Evolutionary conservation across 2,329 filamentous ascomycete genomes (phyloP).

Genomic region (Exophiala sp.): DNA sequence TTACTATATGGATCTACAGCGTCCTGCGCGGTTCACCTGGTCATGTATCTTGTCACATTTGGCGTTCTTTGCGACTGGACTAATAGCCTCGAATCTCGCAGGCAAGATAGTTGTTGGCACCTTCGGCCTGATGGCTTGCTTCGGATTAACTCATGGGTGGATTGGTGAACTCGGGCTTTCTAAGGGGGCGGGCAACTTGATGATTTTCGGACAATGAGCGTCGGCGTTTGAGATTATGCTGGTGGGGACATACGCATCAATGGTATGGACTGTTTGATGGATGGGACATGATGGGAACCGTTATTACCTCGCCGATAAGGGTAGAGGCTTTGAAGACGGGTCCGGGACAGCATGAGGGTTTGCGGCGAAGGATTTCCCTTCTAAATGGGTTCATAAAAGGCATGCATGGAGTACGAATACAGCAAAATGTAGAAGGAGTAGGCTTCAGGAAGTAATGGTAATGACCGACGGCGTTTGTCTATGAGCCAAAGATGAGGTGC

Average conservation of each 20-base stretch:
- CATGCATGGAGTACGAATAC: too few species aligned
- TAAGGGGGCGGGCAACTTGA: not conserved
- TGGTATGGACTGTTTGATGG: not conserved
- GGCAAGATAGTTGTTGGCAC: conserved; percentile 22
- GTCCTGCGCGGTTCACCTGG: not conserved
- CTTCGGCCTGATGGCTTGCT: conserved; percentile 8
- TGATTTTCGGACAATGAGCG: conserved; percentile 3
- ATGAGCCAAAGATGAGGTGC: too few species aligned
- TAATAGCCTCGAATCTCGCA: conserved; percentile 17
- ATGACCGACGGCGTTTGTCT: too few species aligned
- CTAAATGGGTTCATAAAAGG: too few species aligned
- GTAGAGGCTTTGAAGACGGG: too few species aligned
- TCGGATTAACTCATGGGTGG: conserved; percentile 19
- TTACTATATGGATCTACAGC: not conserved
- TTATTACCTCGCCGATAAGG: not conserved
- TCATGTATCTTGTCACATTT: not conserved
- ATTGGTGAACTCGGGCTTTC: conserved; percentile 9
- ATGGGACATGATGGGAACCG: not conserved
- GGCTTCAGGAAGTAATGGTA: too few species aligned
- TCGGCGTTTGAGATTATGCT: not conserved
- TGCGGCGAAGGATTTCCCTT: too few species aligned
- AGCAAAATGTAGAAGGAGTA: too few species aligned
- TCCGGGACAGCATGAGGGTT: too few species aligned
- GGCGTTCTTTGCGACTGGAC: conserved; percentile 17
- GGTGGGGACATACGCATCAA: not conserved